Base-by-base conservation (phyloP, 2,329 filamentous ascomycete genomes). In the Calcarisporium arbuscula region DNA sequence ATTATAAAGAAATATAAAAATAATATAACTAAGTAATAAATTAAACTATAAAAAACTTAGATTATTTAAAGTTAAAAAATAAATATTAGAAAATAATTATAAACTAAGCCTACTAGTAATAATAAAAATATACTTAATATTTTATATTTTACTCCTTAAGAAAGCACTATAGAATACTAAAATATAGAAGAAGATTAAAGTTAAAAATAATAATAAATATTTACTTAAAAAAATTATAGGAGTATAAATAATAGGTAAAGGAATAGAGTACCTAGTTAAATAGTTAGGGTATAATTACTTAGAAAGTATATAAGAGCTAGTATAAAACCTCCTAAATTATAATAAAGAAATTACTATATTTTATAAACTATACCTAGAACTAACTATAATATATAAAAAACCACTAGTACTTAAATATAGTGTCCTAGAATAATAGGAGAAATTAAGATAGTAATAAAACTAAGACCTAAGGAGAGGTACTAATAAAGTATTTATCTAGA, bases 121-220 rank as follows among this genome's bases (percentile, higher is more conserved):
- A 3, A 22, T 43, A 34, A 41, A 26, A 16, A 32, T 46, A n/a
- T 28, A 48, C 27, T 23, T 23, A 27, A 36, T 50, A 20, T 46
- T 46, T 37, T 41, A 49, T 43, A 46, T 49, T 14, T 45, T 21
- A 28, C 20, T 47, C 26, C 19, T 47, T 17, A 28, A 47, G 39
- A 29, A 29, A 34, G 31, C 19, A 41, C 19, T 25, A 36, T 6
- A 35, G 11, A 38, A 40, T 22, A 18, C 17, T 20, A 37, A 36
- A 23, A 22, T 25, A 38, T 17, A 23, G 38, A 34, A 30, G 32
- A 18, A 38, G 2, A 34, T 39, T 15, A 36, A 35, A 27, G 26
- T 33, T 12, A 27, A 31, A 34, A n/a, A 42, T 19, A 19, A 37
- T 3, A 7, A 14, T 8, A 14, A 25, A 38, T 38, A 32, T 28